Percentiles rank a stretch among this genome's conserved stretches.
Evolutionary conservation across 495 filamentous ascomycete species (phyloP).

Genomic region (Podospora sp.): DNA sequence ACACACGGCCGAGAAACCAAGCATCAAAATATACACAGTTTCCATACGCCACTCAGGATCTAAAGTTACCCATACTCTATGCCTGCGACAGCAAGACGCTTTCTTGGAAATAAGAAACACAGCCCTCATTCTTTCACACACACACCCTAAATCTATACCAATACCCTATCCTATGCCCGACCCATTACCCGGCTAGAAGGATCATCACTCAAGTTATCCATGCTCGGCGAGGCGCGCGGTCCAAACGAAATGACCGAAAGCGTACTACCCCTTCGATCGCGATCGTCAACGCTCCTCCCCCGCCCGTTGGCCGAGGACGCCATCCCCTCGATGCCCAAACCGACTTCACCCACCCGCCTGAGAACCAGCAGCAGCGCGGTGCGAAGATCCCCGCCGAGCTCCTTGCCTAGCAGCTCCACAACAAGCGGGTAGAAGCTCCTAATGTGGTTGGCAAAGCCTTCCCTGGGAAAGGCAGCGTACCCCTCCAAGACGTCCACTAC

Average conservation of each 20-base stretch:
- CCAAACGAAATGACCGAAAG: conserved; percentile 24
- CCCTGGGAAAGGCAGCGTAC: conserved; percentile 82
- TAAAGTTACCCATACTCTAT: conserved; percentile 10
- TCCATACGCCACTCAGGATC: not conserved
- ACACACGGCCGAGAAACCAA: not conserved
- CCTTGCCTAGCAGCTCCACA: conserved; percentile 80
- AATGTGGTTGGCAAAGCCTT: conserved; percentile 79
- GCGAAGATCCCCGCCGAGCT: conserved; percentile 77
- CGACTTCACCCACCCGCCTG: conserved; percentile 79
- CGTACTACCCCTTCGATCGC: conserved; percentile 40
- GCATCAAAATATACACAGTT: conserved; percentile 6
- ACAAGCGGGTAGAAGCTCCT: conserved; percentile 81
- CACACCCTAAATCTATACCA: not conserved
- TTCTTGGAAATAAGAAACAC: not conserved
- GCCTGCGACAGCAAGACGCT: not conserved
- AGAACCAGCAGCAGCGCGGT: conserved; percentile 74
- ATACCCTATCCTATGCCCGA: conserved; percentile 2
- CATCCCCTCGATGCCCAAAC: conserved; percentile 65
- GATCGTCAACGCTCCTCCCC: conserved; percentile 13
- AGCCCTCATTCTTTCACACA: not conserved
- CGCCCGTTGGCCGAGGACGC: conserved; percentile 13
- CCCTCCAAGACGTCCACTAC: conserved; percentile 98
- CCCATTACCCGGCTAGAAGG: conserved; percentile 33
- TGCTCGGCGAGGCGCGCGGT: conserved; percentile 22
- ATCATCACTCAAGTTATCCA: conserved; percentile 30